Percentiles rank a stretch among this genome's conserved stretches.
Conservation (phyloP, 371 early-diverging fungal species). For the Blakeslea trispora region DNA sequence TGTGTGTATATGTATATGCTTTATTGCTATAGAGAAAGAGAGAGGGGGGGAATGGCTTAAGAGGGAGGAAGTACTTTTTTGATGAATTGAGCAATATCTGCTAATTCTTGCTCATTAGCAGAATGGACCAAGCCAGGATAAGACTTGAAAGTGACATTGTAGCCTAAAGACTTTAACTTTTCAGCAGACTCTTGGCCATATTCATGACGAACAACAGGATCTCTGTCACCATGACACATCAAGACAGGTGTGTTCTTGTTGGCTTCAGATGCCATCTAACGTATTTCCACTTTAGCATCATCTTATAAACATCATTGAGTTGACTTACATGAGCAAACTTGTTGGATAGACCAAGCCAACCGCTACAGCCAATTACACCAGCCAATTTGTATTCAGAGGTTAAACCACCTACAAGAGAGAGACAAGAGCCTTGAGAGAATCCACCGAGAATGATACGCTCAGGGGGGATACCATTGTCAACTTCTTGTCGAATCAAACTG, state of each 20-base stretch:
- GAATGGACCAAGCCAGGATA: constrained; percentile 85
- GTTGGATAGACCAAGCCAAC: constrained; percentile 75
- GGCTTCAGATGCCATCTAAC: constrained; percentile 64
- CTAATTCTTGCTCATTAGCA: constrained; percentile 72
- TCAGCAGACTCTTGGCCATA: constrained; percentile 75
- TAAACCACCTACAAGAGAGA: constrained; percentile 75
- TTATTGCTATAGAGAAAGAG: constrained; percentile 7
- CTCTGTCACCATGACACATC: constrained; percentile 87
- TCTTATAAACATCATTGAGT: background rate
- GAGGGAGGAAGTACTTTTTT: constrained; percentile 14
- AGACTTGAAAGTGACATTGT: constrained; percentile 72
- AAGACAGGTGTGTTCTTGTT: constrained; percentile 82
- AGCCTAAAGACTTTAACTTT: constrained; percentile 63
- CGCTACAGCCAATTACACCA: constrained; percentile 72
- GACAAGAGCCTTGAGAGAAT: constrained; percentile 93
- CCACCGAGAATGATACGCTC: constrained; percentile 91
- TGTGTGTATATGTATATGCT: too few relatives aligned
- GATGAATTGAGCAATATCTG: constrained; percentile 69
- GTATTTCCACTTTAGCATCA: too few relatives aligned
- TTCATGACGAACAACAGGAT: constrained; percentile 74
- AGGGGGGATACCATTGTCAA: constrained; percentile 79
- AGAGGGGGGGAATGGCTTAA: background rate
- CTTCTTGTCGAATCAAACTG: constrained; percentile 73
- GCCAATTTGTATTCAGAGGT: constrained; percentile 71
- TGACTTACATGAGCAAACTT: constrained; percentile 54